Conservation (phyloP, 495 filamentous ascomycete species). For the Extremus antarcticus region DNA sequence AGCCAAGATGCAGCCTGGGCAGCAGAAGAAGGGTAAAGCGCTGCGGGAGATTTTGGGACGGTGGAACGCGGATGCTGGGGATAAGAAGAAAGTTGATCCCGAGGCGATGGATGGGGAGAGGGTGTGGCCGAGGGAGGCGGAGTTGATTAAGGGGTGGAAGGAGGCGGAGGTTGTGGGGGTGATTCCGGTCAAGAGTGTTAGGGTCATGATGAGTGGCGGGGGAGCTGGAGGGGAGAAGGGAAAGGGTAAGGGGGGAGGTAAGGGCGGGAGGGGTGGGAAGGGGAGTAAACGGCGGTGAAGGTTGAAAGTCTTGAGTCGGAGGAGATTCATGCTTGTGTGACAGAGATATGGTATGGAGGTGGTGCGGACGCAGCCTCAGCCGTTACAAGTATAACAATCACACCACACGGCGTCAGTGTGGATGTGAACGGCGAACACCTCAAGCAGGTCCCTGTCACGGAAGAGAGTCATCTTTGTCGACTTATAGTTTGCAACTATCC, state of each 20-base stretch:
- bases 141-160: conserved; percentile 68
- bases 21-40: conserved; percentile 88
- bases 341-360: background rate
- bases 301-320: too few relatives aligned
- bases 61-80: conserved; percentile 50
- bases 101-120: conserved; percentile 52
- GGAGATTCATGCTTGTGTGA: background rate
- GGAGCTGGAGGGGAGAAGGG: conserved; percentile 34
- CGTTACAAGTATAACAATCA: too few relatives aligned
- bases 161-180: conserved; percentile 70
- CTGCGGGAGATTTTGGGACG: conserved; percentile 72
- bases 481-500: too few relatives aligned
- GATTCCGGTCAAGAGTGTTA: conserved; percentile 76
- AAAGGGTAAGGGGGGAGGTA: conserved; percentile 33
- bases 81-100: conserved; percentile 45
- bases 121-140: conserved; percentile 72
- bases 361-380: too few relatives aligned
- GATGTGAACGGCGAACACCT: too few relatives aligned
- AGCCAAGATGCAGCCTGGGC: conserved; percentile 82
- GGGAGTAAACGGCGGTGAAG: conserved; percentile 1
- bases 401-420: too few relatives aligned
- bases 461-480: too few relatives aligned
- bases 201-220: conserved; percentile 52
- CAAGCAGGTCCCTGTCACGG: too few relatives aligned
- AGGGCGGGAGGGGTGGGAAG: conserved; percentile 3